A percentile compares a stretch with the other conserved stretches of the same genome.
Conservation (phyloP, 2,329 filamentous ascomycete genomes). For the Aspergillus chevalieri region DNA sequence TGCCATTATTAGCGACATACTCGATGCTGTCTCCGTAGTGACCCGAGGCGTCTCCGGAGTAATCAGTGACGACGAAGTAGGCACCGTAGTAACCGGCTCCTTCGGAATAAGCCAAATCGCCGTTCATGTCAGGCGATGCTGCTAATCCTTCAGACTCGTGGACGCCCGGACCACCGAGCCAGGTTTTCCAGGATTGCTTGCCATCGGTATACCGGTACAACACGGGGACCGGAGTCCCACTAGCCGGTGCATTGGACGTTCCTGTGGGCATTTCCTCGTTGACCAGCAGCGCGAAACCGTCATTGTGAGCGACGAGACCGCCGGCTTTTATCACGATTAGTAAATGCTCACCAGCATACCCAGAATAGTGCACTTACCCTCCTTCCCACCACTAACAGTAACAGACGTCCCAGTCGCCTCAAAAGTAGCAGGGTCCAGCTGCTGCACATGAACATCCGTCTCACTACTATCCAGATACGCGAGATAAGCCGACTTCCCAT, state of each 20-base stretch:
- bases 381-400: constrained; percentile 50
- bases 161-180: constrained; percentile 53
- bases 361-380: constrained; percentile 27
- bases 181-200: constrained; percentile 53
- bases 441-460: constrained; percentile 53
- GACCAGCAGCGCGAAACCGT: constrained; percentile 58
- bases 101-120: constrained; percentile 56
- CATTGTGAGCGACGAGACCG: constrained; percentile 56
- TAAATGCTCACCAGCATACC: neutral
- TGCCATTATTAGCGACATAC: constrained; percentile 46
- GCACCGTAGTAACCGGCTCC: constrained; percentile 53
- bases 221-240: constrained; percentile 48
- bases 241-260: constrained; percentile 43
- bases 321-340: constrained; percentile 36
- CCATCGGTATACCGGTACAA: constrained; percentile 56
- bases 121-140: constrained; percentile 55
- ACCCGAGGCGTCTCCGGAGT: constrained; percentile 48
- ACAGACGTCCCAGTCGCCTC: constrained; percentile 47
- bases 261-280: constrained; percentile 51
- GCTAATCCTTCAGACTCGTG: constrained; percentile 42
- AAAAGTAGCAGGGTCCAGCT: constrained; percentile 51
- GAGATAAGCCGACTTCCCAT: constrained; percentile 54
- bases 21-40: constrained; percentile 56
- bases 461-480: constrained; percentile 55
- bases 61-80: constrained; percentile 57